Evolutionary conservation across 768 basidiomycete species (phyloP).

Genomic region (Boletus coccyginus): DNA sequence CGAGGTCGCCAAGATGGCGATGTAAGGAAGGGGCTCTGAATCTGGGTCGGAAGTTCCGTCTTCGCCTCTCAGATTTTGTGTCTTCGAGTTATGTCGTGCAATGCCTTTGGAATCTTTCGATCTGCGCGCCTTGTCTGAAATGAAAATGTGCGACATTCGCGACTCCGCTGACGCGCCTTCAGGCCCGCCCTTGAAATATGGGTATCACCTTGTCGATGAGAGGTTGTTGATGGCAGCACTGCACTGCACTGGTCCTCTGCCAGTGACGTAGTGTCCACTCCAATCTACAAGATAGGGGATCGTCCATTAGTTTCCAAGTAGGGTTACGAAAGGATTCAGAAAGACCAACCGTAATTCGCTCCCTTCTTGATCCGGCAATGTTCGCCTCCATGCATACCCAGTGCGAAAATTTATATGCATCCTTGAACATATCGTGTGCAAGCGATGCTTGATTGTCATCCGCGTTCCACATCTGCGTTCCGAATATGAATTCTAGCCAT

Average conservation of each 20-base stretch:
- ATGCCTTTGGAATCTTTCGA: neutral
- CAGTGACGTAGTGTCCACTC: no score
- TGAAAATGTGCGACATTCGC: constrained; percentile 16
- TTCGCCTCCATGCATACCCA: no score
- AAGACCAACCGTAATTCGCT: neutral
- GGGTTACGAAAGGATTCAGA: no score
- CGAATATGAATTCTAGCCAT: constrained; percentile 14
- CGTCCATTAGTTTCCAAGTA: no score
- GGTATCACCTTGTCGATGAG: constrained; percentile 12
- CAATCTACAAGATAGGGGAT: neutral
- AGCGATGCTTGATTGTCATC: neutral
- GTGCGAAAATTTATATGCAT: no score
- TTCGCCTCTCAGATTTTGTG: neutral
- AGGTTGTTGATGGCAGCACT: constrained; percentile 13
- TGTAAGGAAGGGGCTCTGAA: neutral
- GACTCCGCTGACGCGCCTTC: neutral
- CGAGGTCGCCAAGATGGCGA: constrained; percentile 5
- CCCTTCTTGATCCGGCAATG: neutral
- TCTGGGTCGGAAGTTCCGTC: neutral
- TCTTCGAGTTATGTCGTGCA: neutral
- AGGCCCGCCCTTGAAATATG: neutral
- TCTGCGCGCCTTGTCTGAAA: constrained; percentile 13
- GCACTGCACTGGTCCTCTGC: neutral
- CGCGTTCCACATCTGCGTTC: neutral
- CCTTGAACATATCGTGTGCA: neutral